phyloP scores from a whole-genome alignment of 257 asterid species.

The Nicotiana tabacum region DNA sequence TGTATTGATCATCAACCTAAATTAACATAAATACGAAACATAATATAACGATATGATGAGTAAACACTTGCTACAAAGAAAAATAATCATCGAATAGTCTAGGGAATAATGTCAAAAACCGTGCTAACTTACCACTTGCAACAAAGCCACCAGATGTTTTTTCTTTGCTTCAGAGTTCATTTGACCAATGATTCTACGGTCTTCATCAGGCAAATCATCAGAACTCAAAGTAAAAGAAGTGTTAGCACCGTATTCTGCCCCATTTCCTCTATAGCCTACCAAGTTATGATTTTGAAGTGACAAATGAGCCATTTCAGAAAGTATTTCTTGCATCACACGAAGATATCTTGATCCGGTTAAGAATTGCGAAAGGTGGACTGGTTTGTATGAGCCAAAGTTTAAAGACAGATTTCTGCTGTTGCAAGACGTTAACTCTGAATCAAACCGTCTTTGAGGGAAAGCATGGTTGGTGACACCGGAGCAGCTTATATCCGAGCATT shows the following conservation, averaged over 20 bases:
- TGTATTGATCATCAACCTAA: slow-evolving; percentile 80
- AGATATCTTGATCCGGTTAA: slow-evolving; percentile 51
- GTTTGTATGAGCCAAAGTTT: slow-evolving; percentile 37
- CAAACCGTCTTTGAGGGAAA: slow-evolving; percentile 30
- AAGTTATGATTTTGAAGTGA: slow-evolving; percentile 39
- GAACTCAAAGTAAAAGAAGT: slow-evolving; percentile 17
- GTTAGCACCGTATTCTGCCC: slow-evolving; percentile 15
- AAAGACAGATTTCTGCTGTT: slow-evolving; percentile 40
- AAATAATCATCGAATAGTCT: not conserved
- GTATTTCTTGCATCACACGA: slow-evolving; percentile 67
- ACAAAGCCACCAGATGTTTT: slow-evolving; percentile 49
- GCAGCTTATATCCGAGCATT: slow-evolving; percentile 49
- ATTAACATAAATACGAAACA: not conserved
- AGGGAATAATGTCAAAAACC: not conserved
- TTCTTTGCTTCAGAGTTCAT: slow-evolving; percentile 46
- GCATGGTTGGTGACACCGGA: slow-evolving; percentile 36
- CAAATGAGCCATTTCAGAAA: slow-evolving; percentile 54
- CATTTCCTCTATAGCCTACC: slow-evolving; percentile 17
- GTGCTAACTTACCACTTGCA: slow-evolving; percentile 57
- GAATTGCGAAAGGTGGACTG: slow-evolving; percentile 34
- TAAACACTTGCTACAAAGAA: not conserved
- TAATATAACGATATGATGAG: not conserved
- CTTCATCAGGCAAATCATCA: slow-evolving; percentile 17
- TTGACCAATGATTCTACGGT: slow-evolving; percentile 8
- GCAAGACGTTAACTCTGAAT: slow-evolving; percentile 48